Base-by-base conservation (phyloP, 257 asterid species). In the Rehmannia glutinosa region DNA sequence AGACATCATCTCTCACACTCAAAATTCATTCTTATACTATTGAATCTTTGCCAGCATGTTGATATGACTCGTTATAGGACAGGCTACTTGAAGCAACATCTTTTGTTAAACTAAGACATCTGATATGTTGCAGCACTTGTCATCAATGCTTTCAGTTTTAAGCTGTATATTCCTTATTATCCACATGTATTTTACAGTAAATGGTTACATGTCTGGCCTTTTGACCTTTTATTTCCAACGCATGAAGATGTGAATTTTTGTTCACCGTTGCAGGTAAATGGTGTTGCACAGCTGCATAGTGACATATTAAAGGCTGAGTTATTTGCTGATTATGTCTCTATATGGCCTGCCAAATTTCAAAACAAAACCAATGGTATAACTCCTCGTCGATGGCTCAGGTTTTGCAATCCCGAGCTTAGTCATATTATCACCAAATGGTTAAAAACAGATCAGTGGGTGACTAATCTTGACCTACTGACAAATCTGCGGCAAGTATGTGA, bases 311-410 rank as follows among this genome's bases (percentile, higher is more conserved):
- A 80, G 77, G 65, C 87, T 15, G 97, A 94, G 78, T 76, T 94
- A 68, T 94, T 94, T 71, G 80, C 87, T 65, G 97, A 94, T 81
- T 94, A 91, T 72, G 97, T 88, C 77, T 91, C 97, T 38, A 68
- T 94, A 64, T 94, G 99, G 99, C 97, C 97, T 38, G 47, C 83
- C 73, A 94, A 94, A 71, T 94, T 91, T 79, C 99, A 94, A 66
- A 94, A 94, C 86, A 91, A 94, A 80, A 94, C 99, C 75, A 94
- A 94, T 62, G 97, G 99, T 54, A 91, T 94, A 72, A 94, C 99
- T 72, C 99, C 99, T 28, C 97, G 99, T 8, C 88, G 99, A 30
- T 94, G 99, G 99, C 90, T 94, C 68, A 82, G 66, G 58, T 94
- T 91, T 68, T 94, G 99, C 84, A 94, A 86, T 71, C 99, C 97